Evolutionary conservation across 2,329 filamentous ascomycete species (phyloP).

Genomic region (Pseudogymnoascus sp.): DNA sequence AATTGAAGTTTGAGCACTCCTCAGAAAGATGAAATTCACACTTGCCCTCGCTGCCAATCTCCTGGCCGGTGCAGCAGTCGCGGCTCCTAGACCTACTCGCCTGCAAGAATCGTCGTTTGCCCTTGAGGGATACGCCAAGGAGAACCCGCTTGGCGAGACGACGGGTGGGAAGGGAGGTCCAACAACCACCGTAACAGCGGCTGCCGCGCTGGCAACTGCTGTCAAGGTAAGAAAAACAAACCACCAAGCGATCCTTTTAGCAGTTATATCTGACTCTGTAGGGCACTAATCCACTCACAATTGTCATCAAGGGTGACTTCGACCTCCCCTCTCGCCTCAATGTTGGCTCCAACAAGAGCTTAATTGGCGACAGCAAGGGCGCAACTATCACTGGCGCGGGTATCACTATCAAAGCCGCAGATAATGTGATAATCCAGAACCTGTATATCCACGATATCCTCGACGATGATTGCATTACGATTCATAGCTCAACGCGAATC

Average conservation of each 20-base stretch:
- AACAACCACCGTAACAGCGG: slow-evolving; percentile 38
- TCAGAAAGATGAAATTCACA: not conserved
- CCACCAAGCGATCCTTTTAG: not conserved
- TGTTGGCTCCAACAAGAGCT: slow-evolving; percentile 35
- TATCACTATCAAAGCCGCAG: slow-evolving; percentile 38
- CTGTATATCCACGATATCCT: slow-evolving; percentile 43
- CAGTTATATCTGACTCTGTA: not conserved
- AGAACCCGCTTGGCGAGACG: slow-evolving; percentile 24
- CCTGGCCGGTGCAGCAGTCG: not conserved
- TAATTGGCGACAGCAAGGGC: slow-evolving; percentile 33
- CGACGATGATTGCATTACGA: slow-evolving; percentile 42
- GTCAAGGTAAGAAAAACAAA: slow-evolving; percentile 28
- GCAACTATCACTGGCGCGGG: slow-evolving; percentile 37
- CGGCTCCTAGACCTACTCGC: not conserved
- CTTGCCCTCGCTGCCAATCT: not conserved
- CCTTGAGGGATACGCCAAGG: slow-evolving; percentile 8
- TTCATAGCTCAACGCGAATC: slow-evolving; percentile 40
- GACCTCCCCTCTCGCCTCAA: slow-evolving; percentile 16
- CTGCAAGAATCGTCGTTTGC: not conserved
- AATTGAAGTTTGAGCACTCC: not conserved
- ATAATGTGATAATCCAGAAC: slow-evolving; percentile 51
- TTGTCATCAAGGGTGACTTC: slow-evolving; percentile 36
- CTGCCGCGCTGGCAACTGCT: slow-evolving; percentile 34
- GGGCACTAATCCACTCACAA: slow-evolving; percentile 36
- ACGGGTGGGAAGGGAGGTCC: slow-evolving; percentile 39